Evolutionary conservation across 192 early-diverging fungal species (phyloP), one percentile per base, ranked within the genome.

Genomic region (Spizellomyces sp.): DNA sequence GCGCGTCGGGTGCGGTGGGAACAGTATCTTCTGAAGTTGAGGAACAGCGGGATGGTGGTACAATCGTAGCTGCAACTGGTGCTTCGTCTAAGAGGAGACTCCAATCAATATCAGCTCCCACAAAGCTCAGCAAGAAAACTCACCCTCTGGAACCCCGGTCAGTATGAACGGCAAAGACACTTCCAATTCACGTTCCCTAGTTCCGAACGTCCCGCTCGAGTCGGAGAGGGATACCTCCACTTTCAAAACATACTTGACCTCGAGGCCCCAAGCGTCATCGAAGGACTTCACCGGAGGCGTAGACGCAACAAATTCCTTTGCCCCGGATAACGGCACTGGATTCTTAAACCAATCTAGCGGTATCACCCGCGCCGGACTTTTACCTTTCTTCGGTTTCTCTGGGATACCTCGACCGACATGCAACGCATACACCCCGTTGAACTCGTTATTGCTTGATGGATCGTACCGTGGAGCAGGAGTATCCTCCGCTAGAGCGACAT

Each of bases 381-480:
- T 67, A 8, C n/a, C 22, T 42, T 65, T 55, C 22, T 59, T 59
- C 14, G 47, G 46, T 43, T 67, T 59, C 10, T 60, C 41, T 50
- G 54, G 48, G 63, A 21, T 10, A 6, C 22, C 19, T 43, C 15
- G 48, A 1, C 70, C 21, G n/a, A 22, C 45, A 9, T 19, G 7
- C 21, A 72, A 45, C 17, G 45, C 15, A 55, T 64, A 64, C 5
- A 36, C 10, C 15, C 15, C 61, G 9, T 15, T 17, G n/a, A 72
- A 63, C n/a, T 10, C 17, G 3, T 10, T 21, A 43, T 70, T 50
- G 50, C 45, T 12, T 21, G 63, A 50, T 46, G 46, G 71, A 5
- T 73, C 71, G 58, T 73, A 73, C 10, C 71, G 63, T 22, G 71
- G 71, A 12, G 71, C 71, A n/a, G 70, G 70, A 14, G n/a, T n/a